Evolutionary conservation across 805 yeast genomes (phyloP).

Genomic region (Barnettozyma sucrosica): DNA sequence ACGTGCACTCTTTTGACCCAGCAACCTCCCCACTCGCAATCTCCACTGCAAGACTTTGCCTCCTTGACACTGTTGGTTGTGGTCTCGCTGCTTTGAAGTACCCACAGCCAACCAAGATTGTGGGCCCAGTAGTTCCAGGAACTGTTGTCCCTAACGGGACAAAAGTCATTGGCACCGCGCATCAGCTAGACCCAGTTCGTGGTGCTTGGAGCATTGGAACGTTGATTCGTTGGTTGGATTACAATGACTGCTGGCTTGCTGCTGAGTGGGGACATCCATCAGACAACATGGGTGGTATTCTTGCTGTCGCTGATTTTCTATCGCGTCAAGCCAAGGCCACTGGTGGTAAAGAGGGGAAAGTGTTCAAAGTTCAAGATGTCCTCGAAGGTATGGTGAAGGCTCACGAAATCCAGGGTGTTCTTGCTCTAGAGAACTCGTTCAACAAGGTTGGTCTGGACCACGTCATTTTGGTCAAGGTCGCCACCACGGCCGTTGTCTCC

Average conservation of each 20-base stretch:
- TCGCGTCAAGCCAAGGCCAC: constrained; percentile 38
- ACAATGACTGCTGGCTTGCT: constrained; percentile 61
- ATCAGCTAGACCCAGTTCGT: constrained; percentile 47
- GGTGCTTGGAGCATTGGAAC: constrained; percentile 57
- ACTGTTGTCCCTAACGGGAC: constrained; percentile 50
- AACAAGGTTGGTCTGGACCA: constrained; percentile 57
- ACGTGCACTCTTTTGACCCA: constrained; percentile 39
- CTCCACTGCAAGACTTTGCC: constrained; percentile 50
- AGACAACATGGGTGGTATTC: constrained; percentile 53
- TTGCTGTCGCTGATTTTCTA: constrained; percentile 53
- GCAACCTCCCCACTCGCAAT: constrained; percentile 41
- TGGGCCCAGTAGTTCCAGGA: constrained; percentile 56
- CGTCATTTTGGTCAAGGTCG: constrained; percentile 52
- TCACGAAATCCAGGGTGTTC: constrained; percentile 55
- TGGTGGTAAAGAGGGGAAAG: constrained; percentile 35
- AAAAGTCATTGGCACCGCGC: constrained; percentile 46
- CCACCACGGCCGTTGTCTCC: constrained; percentile 55
- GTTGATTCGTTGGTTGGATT: constrained; percentile 54
- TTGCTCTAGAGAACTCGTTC: constrained; percentile 56
- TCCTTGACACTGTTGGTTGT: constrained; percentile 54
- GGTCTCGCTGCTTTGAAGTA: constrained; percentile 54
- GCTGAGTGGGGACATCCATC: constrained; percentile 71
- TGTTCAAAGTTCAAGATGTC: constrained; percentile 44
- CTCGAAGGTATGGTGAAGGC: constrained; percentile 56
- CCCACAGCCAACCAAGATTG: constrained; percentile 40